Conservation (phyloP, 2,329 filamentous ascomycete genomes). For the Scorias spongiosa region DNA sequence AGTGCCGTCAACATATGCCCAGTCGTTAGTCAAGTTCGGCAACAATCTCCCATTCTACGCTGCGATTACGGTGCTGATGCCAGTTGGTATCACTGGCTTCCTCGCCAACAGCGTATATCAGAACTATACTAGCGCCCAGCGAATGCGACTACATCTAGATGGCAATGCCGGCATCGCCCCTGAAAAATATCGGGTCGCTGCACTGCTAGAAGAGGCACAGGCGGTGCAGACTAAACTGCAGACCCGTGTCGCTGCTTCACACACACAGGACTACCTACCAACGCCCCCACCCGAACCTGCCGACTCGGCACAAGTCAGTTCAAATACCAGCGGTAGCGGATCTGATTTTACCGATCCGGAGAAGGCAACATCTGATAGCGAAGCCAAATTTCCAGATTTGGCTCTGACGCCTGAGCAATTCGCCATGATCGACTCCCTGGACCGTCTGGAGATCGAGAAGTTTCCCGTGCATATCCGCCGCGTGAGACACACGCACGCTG, state of each 20-base stretch:
- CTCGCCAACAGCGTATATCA: constrained; percentile 64
- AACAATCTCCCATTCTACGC: constrained; percentile 47
- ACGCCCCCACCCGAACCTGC: constrained; percentile 22
- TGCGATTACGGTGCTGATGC: constrained; percentile 54
- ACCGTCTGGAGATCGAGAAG: constrained; percentile 45
- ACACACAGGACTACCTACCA: constrained; percentile 54
- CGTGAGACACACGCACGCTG: constrained; percentile 68
- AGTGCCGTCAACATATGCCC: not conserved
- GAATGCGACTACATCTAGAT: constrained; percentile 62
- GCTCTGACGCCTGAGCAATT: constrained; percentile 72
- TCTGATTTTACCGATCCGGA: constrained; percentile 4
- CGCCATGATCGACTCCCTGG: constrained; percentile 63
- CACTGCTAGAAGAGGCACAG: constrained; percentile 61
- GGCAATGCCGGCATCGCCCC: constrained; percentile 48
- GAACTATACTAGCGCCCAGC: constrained; percentile 54
- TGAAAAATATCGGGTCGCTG: constrained; percentile 57
- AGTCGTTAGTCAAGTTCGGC: constrained; percentile 21
- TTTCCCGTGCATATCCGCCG: constrained; percentile 61
- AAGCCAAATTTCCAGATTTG: constrained; percentile 42
- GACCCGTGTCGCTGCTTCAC: constrained; percentile 53
- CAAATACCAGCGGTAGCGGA: not conserved
- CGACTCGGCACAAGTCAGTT: constrained; percentile 11
- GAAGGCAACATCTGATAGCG: constrained; percentile 13
- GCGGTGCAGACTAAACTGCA: constrained; percentile 64
- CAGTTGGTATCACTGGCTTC: constrained; percentile 56